Base-by-base conservation (phyloP, 2,329 filamentous ascomycete species). In the Trichophaea hybrida region DNA sequence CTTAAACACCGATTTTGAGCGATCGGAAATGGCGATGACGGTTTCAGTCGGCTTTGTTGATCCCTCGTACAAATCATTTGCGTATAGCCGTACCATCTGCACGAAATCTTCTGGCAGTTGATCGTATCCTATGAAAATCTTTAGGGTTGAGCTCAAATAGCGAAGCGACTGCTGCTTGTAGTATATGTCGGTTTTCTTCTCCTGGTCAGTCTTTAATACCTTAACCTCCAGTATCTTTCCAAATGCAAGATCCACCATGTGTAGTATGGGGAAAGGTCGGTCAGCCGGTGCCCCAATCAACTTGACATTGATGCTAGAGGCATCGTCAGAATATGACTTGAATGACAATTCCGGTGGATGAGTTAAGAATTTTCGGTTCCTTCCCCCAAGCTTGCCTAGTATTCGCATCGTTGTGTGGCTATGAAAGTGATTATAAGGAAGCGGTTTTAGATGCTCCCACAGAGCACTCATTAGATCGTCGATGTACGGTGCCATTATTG, bases 401-500 rank as follows among this genome's bases (percentile, higher is more conserved):
- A 99, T 98, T 50, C 93, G 80, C 84, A 98, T 94, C 0, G 93
- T 97, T 0, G 93, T 97, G 70, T 99, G 93, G 0, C 94, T 88
- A 70, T 97, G 91, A 72, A 96, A 95, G 72, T 98, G 94, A 68
- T 86, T 95, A 72, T 98, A 95, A 0, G 93, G 93, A 64, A 90
- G 85, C 6, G 93, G 94, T 68, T 86, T 86, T 46, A 99, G 78
- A 71, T 98, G 94, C 64, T 96, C 90, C 78, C 94, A 98, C 1
- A 99, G 77, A 1, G 91, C 91, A 51, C 89, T 93, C 93, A 98
- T 98, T 49, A 99, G 77, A 70, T 99, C 93, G 68, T 98, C 91
- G 72, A 99, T 97, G 32, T 97, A 94, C 0, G 93, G 94, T 1
- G 91, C 88, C 91, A 98, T 98, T 68, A 99, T 97, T 0, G 93